Conservation (phyloP, 306 rosid species). For the Cicer bijugum region DNA sequence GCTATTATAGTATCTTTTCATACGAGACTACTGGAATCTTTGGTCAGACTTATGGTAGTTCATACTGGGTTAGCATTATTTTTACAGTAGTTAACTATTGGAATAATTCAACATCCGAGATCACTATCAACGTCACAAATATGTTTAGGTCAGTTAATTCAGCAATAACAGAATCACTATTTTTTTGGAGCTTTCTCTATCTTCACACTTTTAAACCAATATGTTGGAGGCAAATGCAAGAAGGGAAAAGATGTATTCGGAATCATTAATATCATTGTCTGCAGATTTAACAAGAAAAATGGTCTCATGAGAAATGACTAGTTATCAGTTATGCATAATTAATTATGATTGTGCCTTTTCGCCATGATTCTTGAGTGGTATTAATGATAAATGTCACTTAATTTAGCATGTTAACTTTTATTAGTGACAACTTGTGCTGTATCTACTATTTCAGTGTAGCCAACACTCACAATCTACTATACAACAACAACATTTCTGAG, state of each 20-base stretch:
- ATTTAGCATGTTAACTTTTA: not conserved
- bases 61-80: not conserved
- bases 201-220: too few relatives aligned
- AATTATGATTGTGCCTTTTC: not conserved
- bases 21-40: not conserved
- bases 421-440: not conserved
- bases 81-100: not conserved
- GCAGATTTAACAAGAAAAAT: too few relatives aligned
- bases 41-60: not conserved
- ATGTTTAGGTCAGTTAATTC: not conserved
- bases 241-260: too few relatives aligned
- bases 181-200: too few relatives aligned
- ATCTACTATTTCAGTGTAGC: not conserved
- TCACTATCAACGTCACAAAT: not conserved
- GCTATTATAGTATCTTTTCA: slow-evolving; percentile 14
- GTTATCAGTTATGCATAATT: not conserved
- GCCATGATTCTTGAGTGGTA: slow-evolving; percentile 1
- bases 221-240: too few relatives aligned
- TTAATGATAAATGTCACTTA: slow-evolving; percentile 12
- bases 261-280: too few relatives aligned
- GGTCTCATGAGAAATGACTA: too few relatives aligned
- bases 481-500: not conserved
- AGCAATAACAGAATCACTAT: too few relatives aligned
- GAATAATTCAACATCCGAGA: not conserved
- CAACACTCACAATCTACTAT: not conserved